Evolutionary conservation across 2,329 filamentous ascomycete genomes (phyloP).

Genomic region (Colletotrichum spaethianum): DNA sequence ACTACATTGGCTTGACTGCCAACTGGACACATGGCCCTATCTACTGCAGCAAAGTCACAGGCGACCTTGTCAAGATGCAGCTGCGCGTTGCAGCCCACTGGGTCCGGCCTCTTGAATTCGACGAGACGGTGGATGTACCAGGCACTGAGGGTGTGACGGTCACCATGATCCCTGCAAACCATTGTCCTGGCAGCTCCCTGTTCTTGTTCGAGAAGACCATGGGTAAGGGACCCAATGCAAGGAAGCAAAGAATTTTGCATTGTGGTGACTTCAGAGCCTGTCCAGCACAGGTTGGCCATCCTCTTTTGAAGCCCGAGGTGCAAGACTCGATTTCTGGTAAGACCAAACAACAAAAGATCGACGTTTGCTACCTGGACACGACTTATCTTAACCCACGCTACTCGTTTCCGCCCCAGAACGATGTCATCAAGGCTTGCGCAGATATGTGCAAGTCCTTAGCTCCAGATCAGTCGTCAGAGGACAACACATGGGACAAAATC

Average conservation of each 20-base stretch:
- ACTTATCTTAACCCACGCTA: conserved; percentile 98
- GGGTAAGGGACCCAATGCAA: conserved; percentile 71
- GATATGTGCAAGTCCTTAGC: conserved; percentile 87
- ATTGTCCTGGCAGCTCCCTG: conserved; percentile 94
- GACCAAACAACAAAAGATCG: conserved; percentile 85
- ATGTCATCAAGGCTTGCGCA: conserved; percentile 89
- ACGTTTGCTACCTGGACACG: conserved; percentile 96
- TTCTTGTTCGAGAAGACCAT: conserved; percentile 90
- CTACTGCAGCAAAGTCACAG: conserved; percentile 95
- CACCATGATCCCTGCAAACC: conserved; percentile 96
- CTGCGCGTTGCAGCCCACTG: conserved; percentile 88
- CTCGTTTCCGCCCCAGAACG: conserved; percentile 89
- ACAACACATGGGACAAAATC: conserved; percentile 62
- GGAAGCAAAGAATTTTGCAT: conserved; percentile 86
- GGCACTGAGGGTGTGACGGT: conserved; percentile 87
- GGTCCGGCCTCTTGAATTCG: conserved; percentile 88
- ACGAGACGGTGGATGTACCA: conserved; percentile 83
- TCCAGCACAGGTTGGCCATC: conserved; percentile 85
- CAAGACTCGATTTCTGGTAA: conserved; percentile 80
- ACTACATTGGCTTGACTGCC: conserved; percentile 91
- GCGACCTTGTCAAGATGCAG: conserved; percentile 88
- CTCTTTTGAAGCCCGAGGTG: conserved; percentile 82
- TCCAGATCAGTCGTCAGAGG: conserved; percentile 69
- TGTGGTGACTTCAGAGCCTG: conserved; percentile 97
- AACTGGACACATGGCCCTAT: conserved; percentile 95